Percentiles rank a stretch among this genome's conserved stretches.
These are phyloP conservation scores for Cryoendolithus antarcticus DNA, from an alignment of 2,329 filamentous ascomycete species.

Conservation along the genomic window DNA sequence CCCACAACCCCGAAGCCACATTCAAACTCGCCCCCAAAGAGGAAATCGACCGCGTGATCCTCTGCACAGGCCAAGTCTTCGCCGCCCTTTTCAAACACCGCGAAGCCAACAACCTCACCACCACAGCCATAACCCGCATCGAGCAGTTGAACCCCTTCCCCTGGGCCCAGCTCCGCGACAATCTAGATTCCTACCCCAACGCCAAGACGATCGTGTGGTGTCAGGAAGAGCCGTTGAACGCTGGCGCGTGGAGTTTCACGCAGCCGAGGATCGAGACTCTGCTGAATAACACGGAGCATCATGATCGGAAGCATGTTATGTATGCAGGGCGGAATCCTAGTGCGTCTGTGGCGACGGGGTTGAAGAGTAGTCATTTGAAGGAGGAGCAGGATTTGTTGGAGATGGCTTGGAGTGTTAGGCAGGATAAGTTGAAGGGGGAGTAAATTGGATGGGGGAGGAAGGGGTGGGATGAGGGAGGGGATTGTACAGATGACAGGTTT, in stretches of 20 bases:
- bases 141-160: conserved; percentile 99
- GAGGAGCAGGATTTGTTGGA: conserved; percentile 78
- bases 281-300: conserved; percentile 82
- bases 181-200: conserved; percentile 93
- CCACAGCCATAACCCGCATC: conserved; percentile 86
- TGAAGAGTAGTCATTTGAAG: conserved; percentile 78
- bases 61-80: conserved; percentile 93
- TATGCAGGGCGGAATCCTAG: conserved; percentile 92
- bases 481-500: not conserved
- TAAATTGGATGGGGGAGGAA: conserved; percentile 20
- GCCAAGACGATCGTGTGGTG: conserved; percentile 95
- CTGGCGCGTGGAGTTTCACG: conserved; percentile 92
- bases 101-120: conserved; percentile 70
- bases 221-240: conserved; percentile 96
- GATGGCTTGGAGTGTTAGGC: conserved; percentile 49
- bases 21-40: conserved; percentile 60
- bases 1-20: conserved; percentile 55
- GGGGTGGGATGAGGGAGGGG: too few species aligned
- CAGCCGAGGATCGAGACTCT: conserved; percentile 95
- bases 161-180: conserved; percentile 92
- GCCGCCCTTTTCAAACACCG: conserved; percentile 84
- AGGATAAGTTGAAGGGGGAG: conserved; percentile 56
- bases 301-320: conserved; percentile 91
- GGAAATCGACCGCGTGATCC: conserved; percentile 83
- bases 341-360: conserved; percentile 83